Base-by-base conservation (phyloP, 2,329 filamentous ascomycete genomes). In the Alternaria triticimaculans region DNA sequence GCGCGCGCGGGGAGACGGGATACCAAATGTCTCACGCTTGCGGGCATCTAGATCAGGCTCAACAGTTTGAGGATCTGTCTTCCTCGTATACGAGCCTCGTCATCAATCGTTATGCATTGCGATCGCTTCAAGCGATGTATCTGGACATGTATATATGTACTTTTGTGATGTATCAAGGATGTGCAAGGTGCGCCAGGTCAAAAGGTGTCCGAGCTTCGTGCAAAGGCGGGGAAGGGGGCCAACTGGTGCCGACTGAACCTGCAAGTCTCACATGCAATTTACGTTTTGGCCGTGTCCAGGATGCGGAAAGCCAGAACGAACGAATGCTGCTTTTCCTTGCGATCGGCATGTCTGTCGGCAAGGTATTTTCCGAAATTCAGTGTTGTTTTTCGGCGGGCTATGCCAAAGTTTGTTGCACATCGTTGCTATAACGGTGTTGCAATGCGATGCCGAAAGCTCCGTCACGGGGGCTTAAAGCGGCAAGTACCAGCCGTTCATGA, bases 401-500 rank as follows among this genome's bases (percentile, higher is more conserved):
- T 45, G 41, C 41, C 54, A 28, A 56, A 28, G 11, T 55, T 21
- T 43, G 33, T 26, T 55, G 53, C 43, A 26, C 33, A 45, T 56
- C 54, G 37, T 25, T 56, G 44, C 54, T 46, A 28, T n/a, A 56
- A 56, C 54, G 54, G 54, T 56, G 25, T 56, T 56, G 41, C 54
- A n/a, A 41, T 53, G n/a, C 49, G 30, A 44, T 62, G 60, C 60
- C 60, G 60, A 55, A 15, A 15, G 23, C 43, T 28, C 49, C 55
- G 49, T 53, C 14, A 28, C 26, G 37, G 18, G 37, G 46, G 48
- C 49, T 43, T 53, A 51, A 37, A 55, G 64, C 66, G 66, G 66
- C 66, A 67, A 63, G 50, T 67, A 63, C 66, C 64, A 67, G 64
- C 59, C 55, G 66, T 68, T 68, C 64, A 56, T 48, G 43, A 51